phyloP scores from a whole-genome alignment of 371 early-diverging fungal genomes.

The Coemansia sp. region DNA sequence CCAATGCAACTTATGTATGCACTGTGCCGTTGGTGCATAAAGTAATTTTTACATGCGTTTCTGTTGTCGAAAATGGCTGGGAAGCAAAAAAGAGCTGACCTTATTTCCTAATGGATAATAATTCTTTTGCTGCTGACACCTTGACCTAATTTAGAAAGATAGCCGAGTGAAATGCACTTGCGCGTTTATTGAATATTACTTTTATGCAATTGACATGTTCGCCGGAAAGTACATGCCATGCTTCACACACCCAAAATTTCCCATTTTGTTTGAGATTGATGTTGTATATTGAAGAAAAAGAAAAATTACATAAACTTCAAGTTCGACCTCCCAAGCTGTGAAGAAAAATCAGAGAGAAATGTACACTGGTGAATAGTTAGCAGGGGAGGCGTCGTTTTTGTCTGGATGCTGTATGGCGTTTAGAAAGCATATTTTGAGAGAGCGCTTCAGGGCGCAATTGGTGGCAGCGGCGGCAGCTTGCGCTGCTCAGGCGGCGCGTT shows the following conservation, averaged over 20 bases:
- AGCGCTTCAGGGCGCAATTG: constrained; percentile 11
- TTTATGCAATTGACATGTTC: too few species aligned
- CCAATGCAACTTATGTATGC: neutral
- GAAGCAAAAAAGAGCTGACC: neutral
- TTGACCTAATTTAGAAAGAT: too few species aligned
- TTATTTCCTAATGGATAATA: constrained; percentile 2
- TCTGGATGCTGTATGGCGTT: constrained; percentile 1
- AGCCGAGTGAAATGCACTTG: too few species aligned
- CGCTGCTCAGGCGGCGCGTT: constrained; percentile 48
- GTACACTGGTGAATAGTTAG: constrained; percentile 2
- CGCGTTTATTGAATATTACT: too few species aligned
- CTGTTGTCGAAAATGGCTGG: neutral
- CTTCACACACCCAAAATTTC: neutral
- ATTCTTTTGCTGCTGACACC: neutral
- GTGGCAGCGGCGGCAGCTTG: constrained; percentile 44
- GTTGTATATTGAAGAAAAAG: neutral
- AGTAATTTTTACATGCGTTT: neutral
- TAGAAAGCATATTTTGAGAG: neutral
- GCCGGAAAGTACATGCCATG: neutral
- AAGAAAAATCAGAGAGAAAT: neutral
- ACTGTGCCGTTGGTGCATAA: constrained; percentile 2
- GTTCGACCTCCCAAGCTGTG: neutral
- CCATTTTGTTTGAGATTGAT: too few species aligned
- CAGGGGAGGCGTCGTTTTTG: constrained; percentile 2
- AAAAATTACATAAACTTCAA: constrained; percentile 10